These are phyloP conservation scores for Neurospora terricola DNA, from an alignment of 495 filamentous ascomycete species.

Conservation along the genomic window DNA sequence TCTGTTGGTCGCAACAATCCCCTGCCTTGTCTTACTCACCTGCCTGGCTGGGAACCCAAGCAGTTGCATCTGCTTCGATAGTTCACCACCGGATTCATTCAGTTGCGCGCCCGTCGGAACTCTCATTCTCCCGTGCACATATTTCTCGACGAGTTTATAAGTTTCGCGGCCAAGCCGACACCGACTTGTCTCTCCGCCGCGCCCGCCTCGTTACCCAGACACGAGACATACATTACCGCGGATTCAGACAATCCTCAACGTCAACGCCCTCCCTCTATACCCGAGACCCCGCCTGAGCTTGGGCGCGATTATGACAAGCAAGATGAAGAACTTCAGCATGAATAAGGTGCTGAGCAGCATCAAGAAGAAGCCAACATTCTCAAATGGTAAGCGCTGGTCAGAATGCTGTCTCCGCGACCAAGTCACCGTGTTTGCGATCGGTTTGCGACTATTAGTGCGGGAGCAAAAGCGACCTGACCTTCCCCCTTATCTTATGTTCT, in stretches of 20 bases:
- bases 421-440: too few species aligned
- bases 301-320: not conserved
- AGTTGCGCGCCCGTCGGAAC: not conserved
- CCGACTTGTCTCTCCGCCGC: not conserved
- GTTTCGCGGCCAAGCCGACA: not conserved
- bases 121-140: not conserved
- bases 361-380: slow-evolving; percentile 29
- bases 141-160: not conserved
- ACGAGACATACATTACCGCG: not conserved
- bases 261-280: not conserved
- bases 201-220: not conserved
- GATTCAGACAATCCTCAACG: not conserved
- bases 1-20: not conserved
- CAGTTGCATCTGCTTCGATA: not conserved
- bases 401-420: too few species aligned
- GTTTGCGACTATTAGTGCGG: not conserved
- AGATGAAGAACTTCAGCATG: slow-evolving; percentile 44
- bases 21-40: not conserved
- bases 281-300: not conserved
- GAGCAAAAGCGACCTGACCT: not conserved
- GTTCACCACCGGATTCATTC: not conserved
- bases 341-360: slow-evolving; percentile 46
- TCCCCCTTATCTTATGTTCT: not conserved
- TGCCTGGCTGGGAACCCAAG: not conserved
- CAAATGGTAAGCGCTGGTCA: not conserved